phyloP scores from a whole-genome alignment of 305 asterid genomes.

The Fraxinus paxiana region DNA sequence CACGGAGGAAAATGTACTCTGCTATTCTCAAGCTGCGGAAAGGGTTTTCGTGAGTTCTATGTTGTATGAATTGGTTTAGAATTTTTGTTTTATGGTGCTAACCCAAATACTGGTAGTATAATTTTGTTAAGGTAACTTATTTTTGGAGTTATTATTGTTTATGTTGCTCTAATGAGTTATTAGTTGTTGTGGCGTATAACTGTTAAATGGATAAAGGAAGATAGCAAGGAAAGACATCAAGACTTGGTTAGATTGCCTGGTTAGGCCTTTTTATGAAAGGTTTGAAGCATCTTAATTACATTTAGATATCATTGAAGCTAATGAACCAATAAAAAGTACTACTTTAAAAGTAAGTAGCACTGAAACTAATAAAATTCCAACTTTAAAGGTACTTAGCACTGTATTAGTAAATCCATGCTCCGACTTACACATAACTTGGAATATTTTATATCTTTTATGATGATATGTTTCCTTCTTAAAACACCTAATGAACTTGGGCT shows the following conservation, averaged over 20 bases:
- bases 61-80: slow-evolving; percentile 30
- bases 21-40: slow-evolving; percentile 66
- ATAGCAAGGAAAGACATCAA: slow-evolving; percentile 22
- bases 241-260: slow-evolving; percentile 26
- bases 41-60: slow-evolving; percentile 60
- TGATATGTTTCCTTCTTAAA: neutral
- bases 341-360: neutral
- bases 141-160: slow-evolving; percentile 30
- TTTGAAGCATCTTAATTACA: slow-evolving; percentile 19
- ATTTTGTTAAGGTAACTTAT: slow-evolving; percentile 32
- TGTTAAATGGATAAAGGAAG: slow-evolving; percentile 30
- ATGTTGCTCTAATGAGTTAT: slow-evolving; percentile 27
- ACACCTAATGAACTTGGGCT: neutral
- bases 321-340: neutral
- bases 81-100: slow-evolving; percentile 20
- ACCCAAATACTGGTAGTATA: slow-evolving; percentile 36
- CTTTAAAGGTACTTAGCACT: neutral
- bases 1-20: slow-evolving; percentile 76
- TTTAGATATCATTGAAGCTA: slow-evolving; percentile 10
- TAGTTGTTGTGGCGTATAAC: slow-evolving; percentile 34
- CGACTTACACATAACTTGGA: neutral
- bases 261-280: neutral
- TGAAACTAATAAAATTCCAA: neutral
- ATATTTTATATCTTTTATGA: neutral
- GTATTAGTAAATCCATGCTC: neutral